Conservation (phyloP, 768 basidiomycete genomes). For the Lactarius indigo region DNA sequence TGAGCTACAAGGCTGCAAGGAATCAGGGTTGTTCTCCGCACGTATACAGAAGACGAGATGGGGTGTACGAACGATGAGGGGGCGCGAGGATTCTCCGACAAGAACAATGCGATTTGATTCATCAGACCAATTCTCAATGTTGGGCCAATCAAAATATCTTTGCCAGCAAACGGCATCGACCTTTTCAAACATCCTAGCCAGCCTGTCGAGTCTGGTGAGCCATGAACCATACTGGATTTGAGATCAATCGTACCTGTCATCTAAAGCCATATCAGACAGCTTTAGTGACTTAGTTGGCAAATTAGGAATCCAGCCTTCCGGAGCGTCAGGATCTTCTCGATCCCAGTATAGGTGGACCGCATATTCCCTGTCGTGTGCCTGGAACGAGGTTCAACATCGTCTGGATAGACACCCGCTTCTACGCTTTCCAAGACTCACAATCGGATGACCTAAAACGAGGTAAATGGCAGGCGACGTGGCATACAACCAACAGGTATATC, state of each 20-base stretch:
- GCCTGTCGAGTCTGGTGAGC: constrained; percentile 9
- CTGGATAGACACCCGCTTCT: no score
- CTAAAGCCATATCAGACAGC: constrained; percentile 1
- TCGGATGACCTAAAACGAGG: constrained; percentile 17
- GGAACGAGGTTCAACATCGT: not conserved
- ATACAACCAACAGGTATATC: not conserved
- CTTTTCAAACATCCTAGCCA: constrained; percentile 12
- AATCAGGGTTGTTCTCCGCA: not conserved
- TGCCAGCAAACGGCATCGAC: constrained; percentile 15
- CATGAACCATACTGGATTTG: not conserved
- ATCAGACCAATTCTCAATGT: constrained; percentile 25
- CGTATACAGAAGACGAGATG: not conserved
- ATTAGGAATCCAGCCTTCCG: constrained; percentile 21
- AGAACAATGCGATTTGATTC: constrained; percentile 21
- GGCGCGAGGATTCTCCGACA: constrained; percentile 22
- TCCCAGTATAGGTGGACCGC: constrained; percentile 20
- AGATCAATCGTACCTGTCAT: constrained; percentile 9
- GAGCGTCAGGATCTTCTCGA: constrained; percentile 14
- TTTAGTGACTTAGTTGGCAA: constrained; percentile 4
- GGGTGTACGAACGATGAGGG: constrained; percentile 17
- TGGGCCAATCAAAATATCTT: constrained; percentile 15
- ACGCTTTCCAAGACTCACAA: constrained; percentile 11
- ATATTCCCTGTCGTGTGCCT: constrained; percentile 14
- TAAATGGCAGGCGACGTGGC: not conserved
- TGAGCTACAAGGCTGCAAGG: constrained; percentile 18